Base-by-base conservation (phyloP, 306 rosid species). In the Prinsepia uniflora region DNA sequence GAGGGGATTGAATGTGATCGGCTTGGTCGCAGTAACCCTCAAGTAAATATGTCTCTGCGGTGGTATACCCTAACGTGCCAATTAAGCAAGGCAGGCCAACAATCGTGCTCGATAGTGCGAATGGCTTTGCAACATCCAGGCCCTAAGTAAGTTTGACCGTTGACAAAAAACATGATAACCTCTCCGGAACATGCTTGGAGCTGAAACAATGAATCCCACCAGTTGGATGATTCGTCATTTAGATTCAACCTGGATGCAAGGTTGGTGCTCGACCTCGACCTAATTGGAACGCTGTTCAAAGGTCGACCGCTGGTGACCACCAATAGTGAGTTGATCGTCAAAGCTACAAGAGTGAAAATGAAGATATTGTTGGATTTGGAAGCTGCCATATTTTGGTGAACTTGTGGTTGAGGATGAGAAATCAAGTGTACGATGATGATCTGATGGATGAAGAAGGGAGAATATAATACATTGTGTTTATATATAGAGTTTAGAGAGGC, bases 61-160 rank as follows among this genome's bases (percentile, higher is more conserved):
- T 41, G 14, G 90, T 87, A 43, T 81, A 79, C 39, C 92, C 92
- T 20, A 87, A 72, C 5, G 88, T 72, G 0, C 62, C 12, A 34
- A n/a, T n/a, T n/a, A n/a, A 85, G 62, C 72, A 87, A 56, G 6
- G 80, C 50, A 5, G 90, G 90, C 88, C 92, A 87, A 30, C 92
- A 85, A 15, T 85, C 80, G 52, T 63, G 86, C 15, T 73, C 78
- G 64, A 87, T 79, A 1, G 79, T 74, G 55, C 66, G 59, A 39
- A 83, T 63, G 41, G 90, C 86, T 6, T 75, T 46, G 50, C 90
- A 87, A 24, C 90, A 87, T 17, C 69, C 67, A 17, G 60, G 67
- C 4, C 88, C 84, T 50, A 87, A 47, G 67, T 75, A 47, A 7
- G 84, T 77, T 50, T 85, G 75, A 13, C 88, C 87, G 14, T 77